These are phyloP conservation scores for Alternaria sp. DNA, from an alignment of 2,329 filamentous ascomycete genomes.

Conservation along the genomic window DNA sequence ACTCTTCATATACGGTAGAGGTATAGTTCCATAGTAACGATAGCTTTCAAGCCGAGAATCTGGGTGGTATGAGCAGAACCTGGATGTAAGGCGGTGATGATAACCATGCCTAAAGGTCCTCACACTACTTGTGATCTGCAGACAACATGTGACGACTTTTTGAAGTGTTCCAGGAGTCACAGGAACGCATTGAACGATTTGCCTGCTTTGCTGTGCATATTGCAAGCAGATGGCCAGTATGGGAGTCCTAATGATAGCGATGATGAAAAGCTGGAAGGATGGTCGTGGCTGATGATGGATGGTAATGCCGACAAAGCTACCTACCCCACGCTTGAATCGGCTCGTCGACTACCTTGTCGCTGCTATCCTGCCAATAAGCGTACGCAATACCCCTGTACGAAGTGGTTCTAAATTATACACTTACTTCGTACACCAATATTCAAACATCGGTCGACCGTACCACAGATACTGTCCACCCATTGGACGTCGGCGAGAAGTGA, in stretches of 20 bases:
- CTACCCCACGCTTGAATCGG: background rate
- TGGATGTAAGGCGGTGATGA: too few species aligned
- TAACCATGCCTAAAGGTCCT: too few species aligned
- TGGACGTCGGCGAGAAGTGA: background rate
- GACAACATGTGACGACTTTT: too few species aligned
- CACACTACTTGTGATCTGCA: too few species aligned
- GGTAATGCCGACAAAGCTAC: background rate
- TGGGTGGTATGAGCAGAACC: too few species aligned
- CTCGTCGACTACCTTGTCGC: background rate
- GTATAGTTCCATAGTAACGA: too few species aligned
- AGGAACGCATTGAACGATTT: background rate
- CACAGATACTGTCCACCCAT: rapidly evolving
- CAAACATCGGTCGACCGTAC: background rate
- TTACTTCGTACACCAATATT: too few species aligned
- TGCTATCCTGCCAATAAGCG: background rate
- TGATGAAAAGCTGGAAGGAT: background rate
- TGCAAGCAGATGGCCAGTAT: background rate
- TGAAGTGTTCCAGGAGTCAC: background rate
- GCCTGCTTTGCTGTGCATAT: background rate
- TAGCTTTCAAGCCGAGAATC: too few species aligned
- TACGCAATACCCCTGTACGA: background rate
- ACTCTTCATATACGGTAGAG: too few species aligned
- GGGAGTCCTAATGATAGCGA: background rate
- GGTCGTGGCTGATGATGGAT: background rate
- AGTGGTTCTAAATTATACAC: too few species aligned